Base-by-base conservation (phyloP, 257 asterid genomes). In the Voacanga thouarsii region DNA sequence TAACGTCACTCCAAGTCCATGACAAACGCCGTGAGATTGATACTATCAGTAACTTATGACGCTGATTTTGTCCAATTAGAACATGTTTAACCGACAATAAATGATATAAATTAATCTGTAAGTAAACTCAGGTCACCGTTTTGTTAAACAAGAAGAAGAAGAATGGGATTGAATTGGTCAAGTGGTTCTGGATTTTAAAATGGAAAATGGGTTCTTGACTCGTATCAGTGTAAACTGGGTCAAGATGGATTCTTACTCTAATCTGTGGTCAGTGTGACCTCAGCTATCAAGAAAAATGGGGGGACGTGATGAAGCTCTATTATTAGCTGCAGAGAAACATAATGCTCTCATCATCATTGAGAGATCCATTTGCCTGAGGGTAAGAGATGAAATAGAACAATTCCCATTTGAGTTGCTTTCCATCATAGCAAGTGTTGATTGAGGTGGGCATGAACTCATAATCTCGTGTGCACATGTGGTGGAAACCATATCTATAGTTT, bases 241-340 rank as follows among this genome's bases (percentile, higher is more conserved):
- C 74, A 1, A 28, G 65, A 76, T 80, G 82, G 30, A 49, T 23
- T 78, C 82, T 84, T 75, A 84, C 81, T 56, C 81, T 81, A 78
- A 70, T 45, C 8, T 47, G 18, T 33, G 61, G 78, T 84, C 87
- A 78, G 5, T 51, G 37, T 84, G 83, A 84, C 79, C 69, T 84
- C 87, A 84, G 61, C 55, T 39, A 9, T 23, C 23, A 18, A 15
- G 15, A 37, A 33, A 1, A 70, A 45, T 28, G 0, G 70, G 43
- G 33, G 33, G 44, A 71, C 3, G 37, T 18, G 1, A 11, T 11
- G 18, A 41, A n/a, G 18, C 21, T 9, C 26, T 57, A 23, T 24
- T 14, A 53, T 53, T 53, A 53, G 16, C 3, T 53, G 12, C 10
- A 50, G 18, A 7, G 56, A 50, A 28, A 14, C 26, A 74, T 71